Evolutionary conservation across 306 rosid species (phyloP).

Genomic region (Rosa persica): DNA sequence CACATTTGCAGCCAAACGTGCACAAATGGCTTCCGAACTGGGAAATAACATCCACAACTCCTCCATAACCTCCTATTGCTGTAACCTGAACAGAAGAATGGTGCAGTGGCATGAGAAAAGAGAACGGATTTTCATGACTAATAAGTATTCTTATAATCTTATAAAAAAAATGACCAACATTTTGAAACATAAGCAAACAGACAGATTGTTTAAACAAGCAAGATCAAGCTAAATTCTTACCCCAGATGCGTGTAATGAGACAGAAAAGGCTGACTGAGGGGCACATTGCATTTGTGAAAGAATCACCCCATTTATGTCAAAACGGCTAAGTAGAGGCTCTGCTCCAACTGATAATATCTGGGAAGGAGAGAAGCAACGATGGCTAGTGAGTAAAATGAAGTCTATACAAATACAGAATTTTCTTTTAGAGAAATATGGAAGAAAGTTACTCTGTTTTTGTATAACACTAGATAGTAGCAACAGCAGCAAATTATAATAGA

Average conservation of each 20-base stretch:
- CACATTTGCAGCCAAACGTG: constrained; percentile 61
- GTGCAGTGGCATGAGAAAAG: constrained; percentile 17
- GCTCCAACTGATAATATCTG: constrained; percentile 89
- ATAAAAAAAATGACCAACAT: background rate
- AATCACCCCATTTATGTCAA: constrained; percentile 70
- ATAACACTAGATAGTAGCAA: background rate
- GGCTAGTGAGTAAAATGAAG: background rate
- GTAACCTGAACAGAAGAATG: constrained; percentile 54
- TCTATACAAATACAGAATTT: background rate
- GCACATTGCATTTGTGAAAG: constrained; percentile 92
- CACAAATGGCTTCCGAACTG: constrained; percentile 95
- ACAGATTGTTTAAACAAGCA: constrained; percentile 3
- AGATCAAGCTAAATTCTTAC: constrained; percentile 43
- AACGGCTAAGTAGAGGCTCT: constrained; percentile 72
- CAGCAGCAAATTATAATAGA: background rate
- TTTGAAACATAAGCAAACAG: background rate
- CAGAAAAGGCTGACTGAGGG: constrained; percentile 72
- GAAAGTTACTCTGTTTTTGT: background rate
- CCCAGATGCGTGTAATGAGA: constrained; percentile 76
- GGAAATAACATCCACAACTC: constrained; percentile 83
- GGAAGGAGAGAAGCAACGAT: constrained; percentile 11
- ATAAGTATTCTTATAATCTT: background rate
- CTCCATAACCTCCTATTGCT: constrained; percentile 90
- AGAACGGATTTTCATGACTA: background rate
- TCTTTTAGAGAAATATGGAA: background rate